A percentile compares a stretch with the other conserved stretches of the same genome.
Evolutionary conservation across 768 basidiomycete species (phyloP).

Genomic region (Naganishia friedmannii): DNA sequence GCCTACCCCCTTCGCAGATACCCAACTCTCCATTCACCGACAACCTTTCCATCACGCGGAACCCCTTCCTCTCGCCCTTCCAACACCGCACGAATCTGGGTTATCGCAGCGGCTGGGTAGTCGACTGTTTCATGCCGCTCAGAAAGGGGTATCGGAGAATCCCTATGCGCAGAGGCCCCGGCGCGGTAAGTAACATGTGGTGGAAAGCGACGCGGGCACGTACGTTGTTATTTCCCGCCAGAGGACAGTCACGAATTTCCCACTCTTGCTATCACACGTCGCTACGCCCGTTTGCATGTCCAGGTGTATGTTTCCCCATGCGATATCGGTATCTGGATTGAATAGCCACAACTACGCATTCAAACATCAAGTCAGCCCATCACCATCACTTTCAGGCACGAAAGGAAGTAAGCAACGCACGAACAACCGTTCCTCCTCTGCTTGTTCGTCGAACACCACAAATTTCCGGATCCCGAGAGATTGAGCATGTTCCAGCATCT

Average conservation of each 20-base stretch:
- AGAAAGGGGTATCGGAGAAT: neutral
- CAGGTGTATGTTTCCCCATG: neutral
- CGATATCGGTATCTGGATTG: conserved; percentile 13
- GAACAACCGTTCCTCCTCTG: neutral
- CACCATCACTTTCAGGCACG: neutral
- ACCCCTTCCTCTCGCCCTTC: neutral
- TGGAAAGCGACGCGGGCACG: neutral
- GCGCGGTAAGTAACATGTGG: no score
- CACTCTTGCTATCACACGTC: neutral
- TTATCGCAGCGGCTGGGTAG: neutral
- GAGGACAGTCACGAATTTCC: conserved; percentile 4
- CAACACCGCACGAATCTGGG: neutral
- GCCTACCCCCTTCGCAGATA: neutral
- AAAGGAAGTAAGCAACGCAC: neutral
- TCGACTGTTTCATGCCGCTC: conserved; percentile 9
- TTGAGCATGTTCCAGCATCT: conserved; percentile 21
- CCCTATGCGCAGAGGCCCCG: neutral
- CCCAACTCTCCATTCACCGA: conserved; percentile 12
- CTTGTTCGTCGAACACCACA: neutral
- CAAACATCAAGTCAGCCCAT: neutral
- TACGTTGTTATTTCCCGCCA: conserved; percentile 8
- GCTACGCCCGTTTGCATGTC: neutral
- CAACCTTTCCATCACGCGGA: neutral
- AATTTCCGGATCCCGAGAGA: conserved; percentile 10
- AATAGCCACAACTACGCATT: conserved; percentile 12